Conservation (phyloP, 768 basidiomycete species). For the Dendrothele bispora region DNA sequence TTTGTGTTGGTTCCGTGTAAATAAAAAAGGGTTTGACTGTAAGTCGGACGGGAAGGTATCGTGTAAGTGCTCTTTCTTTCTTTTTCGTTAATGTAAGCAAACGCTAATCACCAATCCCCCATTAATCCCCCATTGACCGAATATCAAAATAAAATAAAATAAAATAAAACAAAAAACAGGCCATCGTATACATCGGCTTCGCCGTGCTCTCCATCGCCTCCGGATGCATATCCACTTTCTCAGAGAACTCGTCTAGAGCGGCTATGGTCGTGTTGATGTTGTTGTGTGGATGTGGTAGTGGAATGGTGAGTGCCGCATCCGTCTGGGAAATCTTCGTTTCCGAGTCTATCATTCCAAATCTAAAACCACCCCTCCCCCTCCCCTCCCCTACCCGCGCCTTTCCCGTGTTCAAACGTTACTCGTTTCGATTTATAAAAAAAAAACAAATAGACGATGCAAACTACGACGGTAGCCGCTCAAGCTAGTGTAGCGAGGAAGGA, state of each 20-base stretch:
- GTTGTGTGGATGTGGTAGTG: constrained; percentile 59
- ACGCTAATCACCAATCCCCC: no score
- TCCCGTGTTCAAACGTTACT: no score
- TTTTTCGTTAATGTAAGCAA: not conserved
- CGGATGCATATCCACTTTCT: constrained; percentile 69
- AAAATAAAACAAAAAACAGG: constrained; percentile 29
- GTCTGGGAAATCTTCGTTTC: not conserved
- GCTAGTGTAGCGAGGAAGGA: constrained; percentile 68
- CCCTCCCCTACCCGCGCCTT: not conserved
- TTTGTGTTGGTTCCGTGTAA: no score
- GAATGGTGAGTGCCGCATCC: constrained; percentile 50
- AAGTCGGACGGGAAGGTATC: constrained; percentile 64
- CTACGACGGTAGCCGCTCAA: constrained; percentile 71
- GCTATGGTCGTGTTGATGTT: constrained; percentile 62
- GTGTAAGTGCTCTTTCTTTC: constrained; percentile 30
- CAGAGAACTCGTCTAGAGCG: constrained; percentile 42
- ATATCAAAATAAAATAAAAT: not conserved
- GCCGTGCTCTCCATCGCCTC: constrained; percentile 67
- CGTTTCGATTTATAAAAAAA: no score
- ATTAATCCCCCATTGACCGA: no score
- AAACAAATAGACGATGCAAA: constrained; percentile 60
- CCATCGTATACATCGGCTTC: constrained; percentile 64
- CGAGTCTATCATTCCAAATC: not conserved
- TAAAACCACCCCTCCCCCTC: not conserved
- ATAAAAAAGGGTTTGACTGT: constrained; percentile 60